phyloP scores from a whole-genome alignment of 1,284 basidiomycete genomes.

The Cerioporus squamosus region DNA sequence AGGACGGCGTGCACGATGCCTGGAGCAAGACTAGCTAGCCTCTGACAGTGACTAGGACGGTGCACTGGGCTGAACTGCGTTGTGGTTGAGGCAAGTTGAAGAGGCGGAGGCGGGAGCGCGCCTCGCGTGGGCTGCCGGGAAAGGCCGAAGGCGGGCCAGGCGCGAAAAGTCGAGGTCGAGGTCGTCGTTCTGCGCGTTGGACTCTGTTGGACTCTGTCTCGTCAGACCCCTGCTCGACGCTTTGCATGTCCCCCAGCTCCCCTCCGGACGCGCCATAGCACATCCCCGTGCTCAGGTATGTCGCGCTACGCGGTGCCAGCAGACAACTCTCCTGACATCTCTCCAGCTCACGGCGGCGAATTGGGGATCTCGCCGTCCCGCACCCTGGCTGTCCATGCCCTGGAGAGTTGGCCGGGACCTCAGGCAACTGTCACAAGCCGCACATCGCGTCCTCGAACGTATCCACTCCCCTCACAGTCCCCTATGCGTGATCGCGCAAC shows the following conservation, averaged over 20 bases:
- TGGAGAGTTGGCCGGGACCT: constrained; percentile 58
- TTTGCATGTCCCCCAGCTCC: constrained; percentile 23
- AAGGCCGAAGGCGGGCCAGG: constrained; percentile 18
- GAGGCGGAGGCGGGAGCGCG: neutral
- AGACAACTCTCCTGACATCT: neutral
- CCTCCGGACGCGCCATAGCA: constrained; percentile 19
- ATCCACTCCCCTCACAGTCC: constrained; percentile 13
- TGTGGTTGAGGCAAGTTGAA: neutral
- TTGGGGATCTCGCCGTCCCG: constrained; percentile 39
- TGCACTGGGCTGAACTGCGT: neutral
- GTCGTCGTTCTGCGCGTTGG: constrained; percentile 22
- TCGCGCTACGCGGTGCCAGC: neutral
- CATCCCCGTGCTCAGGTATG: constrained; percentile 24
- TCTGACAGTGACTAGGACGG: too few species aligned
- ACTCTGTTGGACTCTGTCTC: constrained; percentile 2
- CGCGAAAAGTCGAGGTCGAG: constrained; percentile 24
- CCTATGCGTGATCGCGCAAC: constrained; percentile 21
- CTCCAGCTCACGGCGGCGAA: constrained; percentile 30
- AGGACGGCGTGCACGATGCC: too few species aligned
- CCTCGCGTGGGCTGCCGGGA: neutral
- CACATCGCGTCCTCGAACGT: constrained; percentile 29
- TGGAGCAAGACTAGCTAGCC: too few species aligned
- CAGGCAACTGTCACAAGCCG: constrained; percentile 54
- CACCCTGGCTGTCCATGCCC: constrained; percentile 71
- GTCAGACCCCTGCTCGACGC: constrained; percentile 9